Evolutionary conservation across 139 green algal species (phyloP).

Genomic region (Tetradesmus obliquus): DNA sequence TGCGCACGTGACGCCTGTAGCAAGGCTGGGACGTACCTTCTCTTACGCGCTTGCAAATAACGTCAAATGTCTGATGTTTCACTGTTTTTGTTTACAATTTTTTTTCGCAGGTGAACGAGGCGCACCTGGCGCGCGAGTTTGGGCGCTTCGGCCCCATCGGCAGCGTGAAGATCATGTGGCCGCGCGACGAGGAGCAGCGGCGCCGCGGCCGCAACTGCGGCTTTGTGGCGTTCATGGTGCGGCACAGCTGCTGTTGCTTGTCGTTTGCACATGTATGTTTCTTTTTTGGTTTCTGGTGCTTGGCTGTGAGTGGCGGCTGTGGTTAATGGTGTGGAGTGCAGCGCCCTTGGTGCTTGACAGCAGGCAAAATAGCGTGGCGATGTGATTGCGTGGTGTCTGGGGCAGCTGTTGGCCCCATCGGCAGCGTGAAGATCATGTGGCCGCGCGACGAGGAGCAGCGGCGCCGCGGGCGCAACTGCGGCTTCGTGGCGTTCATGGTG

Average conservation of each 20-base stretch:
- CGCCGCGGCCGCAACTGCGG: slow-evolving; percentile 89
- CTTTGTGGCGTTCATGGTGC: slow-evolving; percentile 98
- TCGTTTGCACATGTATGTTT: background rate
- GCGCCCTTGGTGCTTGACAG: too few species aligned
- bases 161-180: slow-evolving; percentile 99
- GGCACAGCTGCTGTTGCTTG: slow-evolving; percentile 20
- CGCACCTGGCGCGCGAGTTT: slow-evolving; percentile 86
- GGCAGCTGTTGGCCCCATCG: slow-evolving; percentile 90
- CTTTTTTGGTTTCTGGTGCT: too few species aligned
- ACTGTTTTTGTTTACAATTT: background rate
- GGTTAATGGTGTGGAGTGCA: too few species aligned
- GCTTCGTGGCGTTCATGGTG: slow-evolving; percentile 98
- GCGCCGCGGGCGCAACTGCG: slow-evolving; percentile 86
- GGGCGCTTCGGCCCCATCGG: slow-evolving; percentile 90
- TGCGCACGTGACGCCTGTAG: too few species aligned
- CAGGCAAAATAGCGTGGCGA: too few species aligned
- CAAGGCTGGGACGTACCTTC: too few species aligned
- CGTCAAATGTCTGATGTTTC: too few species aligned
- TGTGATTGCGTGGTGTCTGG: slow-evolving; percentile 92
- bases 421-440: slow-evolving; percentile 99
- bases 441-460: slow-evolving; percentile 94
- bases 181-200: slow-evolving; percentile 93
- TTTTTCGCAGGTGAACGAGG: slow-evolving; percentile 39
- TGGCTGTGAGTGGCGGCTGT: too few species aligned
- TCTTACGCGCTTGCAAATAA: too few species aligned